Percentiles rank a stretch among this genome's conserved stretches.
phyloP scores from a whole-genome alignment of 2,329 filamentous ascomycete species.

The Ceratocystis harringtonii region DNA sequence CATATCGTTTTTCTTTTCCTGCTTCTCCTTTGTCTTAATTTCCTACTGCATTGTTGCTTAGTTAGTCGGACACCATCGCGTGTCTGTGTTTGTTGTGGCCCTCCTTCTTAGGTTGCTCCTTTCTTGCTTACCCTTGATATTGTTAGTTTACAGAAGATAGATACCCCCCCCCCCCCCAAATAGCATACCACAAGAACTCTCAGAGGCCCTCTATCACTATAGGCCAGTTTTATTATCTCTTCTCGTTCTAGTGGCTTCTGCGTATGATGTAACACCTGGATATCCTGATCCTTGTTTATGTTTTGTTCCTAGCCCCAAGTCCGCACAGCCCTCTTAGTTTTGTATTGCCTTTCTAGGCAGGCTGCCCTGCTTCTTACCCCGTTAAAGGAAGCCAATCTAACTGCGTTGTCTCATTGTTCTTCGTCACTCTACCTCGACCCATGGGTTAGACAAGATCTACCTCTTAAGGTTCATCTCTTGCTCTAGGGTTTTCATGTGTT shows the following conservation, averaged over 20 bases:
- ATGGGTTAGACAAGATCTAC: not conserved
- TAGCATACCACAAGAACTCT: not conserved
- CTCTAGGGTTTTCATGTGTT: not conserved
- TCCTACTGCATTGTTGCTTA: not conserved
- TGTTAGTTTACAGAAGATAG: constrained; percentile 4
- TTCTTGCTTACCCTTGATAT: constrained; percentile 6
- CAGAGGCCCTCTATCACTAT: not conserved
- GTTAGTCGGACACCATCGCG: not conserved
- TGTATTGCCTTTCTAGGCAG: not conserved
- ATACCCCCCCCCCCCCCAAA: not conserved
- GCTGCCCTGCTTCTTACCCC: not conserved
- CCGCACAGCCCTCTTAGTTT: not conserved
- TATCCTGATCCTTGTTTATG: not conserved
- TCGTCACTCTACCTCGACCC: not conserved
- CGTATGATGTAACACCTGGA: not conserved
- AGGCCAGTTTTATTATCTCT: not conserved
- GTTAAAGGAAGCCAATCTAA: no score
- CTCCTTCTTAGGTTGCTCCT: not conserved
- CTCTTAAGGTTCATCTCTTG: not conserved
- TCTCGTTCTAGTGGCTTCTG: not conserved
- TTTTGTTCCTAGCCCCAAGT: not conserved
- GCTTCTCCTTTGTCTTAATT: not conserved
- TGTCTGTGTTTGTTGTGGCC: not conserved
- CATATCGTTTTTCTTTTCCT: not conserved
- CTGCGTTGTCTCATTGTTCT: no score